Percentiles rank a stretch among this genome's conserved stretches.
These are phyloP conservation scores for Lathyrus oleraceus DNA, from an alignment of 306 rosid genomes.

Conservation along the genomic window DNA sequence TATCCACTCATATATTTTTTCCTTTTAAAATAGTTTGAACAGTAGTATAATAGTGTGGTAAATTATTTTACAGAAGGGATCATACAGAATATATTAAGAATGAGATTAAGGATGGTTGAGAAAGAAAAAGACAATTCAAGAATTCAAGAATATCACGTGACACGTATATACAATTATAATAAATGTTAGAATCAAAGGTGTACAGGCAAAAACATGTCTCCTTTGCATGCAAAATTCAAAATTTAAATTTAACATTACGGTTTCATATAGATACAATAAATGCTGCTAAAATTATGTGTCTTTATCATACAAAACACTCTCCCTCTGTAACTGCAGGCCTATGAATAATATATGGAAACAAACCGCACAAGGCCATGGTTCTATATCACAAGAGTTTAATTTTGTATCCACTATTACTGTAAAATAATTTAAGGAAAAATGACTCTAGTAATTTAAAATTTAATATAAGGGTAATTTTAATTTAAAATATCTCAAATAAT, in stretches of 20 bases:
- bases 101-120: neutral
- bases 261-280: conserved; percentile 27
- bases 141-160: conserved; percentile 52
- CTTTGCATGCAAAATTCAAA: conserved; percentile 30
- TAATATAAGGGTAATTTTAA: too few relatives aligned
- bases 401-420: neutral
- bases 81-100: neutral
- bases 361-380: neutral
- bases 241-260: conserved; percentile 29
- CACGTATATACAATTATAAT: neutral
- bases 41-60: too few relatives aligned
- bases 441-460: too few relatives aligned
- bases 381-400: neutral
- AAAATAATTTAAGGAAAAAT: too few relatives aligned
- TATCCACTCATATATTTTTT: too few relatives aligned
- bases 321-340: conserved; percentile 12
- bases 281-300: conserved; percentile 36
- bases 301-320: conserved; percentile 39
- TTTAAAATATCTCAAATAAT: too few relatives aligned
- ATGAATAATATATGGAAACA: neutral
- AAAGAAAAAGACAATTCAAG: conserved; percentile 34
- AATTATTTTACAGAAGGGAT: neutral
- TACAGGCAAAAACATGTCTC: neutral
- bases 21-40: too few relatives aligned
- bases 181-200: conserved; percentile 12